phyloP scores from a whole-genome alignment of 805 yeast genomes.

The Yamadazyma insecticola region DNA sequence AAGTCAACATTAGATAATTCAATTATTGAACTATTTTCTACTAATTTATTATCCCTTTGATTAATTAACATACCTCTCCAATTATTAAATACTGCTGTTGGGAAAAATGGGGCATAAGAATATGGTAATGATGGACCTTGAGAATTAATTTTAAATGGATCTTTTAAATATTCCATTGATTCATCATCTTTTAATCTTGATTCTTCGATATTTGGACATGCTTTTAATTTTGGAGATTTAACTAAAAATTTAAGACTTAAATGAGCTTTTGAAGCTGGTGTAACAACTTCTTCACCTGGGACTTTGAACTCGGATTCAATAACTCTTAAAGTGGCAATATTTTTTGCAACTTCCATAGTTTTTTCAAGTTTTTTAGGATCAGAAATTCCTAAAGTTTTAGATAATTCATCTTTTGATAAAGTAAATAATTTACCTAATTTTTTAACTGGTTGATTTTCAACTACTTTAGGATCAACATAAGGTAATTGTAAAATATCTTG shows the following conservation, averaged over 20 bases:
- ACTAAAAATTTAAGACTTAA: conserved; percentile 71
- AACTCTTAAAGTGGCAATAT: conserved; percentile 65
- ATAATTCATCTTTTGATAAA: conserved; percentile 47
- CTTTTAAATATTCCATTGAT: conserved; percentile 59
- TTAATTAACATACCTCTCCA: conserved; percentile 70
- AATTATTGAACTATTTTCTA: conserved; percentile 56
- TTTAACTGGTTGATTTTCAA: conserved; percentile 41
- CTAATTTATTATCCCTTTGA: conserved; percentile 76
- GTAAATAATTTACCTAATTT: conserved; percentile 70
- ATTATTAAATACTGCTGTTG: conserved; percentile 40
- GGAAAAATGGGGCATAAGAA: conserved; percentile 75
- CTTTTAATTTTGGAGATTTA: conserved; percentile 66
- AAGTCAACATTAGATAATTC: conserved; percentile 48
- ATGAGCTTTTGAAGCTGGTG: conserved; percentile 64
- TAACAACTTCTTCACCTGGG: conserved; percentile 80
- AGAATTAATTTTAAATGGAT: conserved; percentile 64
- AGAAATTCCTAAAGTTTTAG: conserved; percentile 51
- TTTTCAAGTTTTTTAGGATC: conserved; percentile 42
- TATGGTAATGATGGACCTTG: conserved; percentile 66
- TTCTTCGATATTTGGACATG: conserved; percentile 43
- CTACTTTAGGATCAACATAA: conserved; percentile 49
- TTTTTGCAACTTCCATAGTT: conserved; percentile 52
- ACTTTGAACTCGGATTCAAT: conserved; percentile 72
- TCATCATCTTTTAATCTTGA: conserved; percentile 55
- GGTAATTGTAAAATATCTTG: conserved; percentile 82